Evolutionary conservation across 1,139 yeast genomes (phyloP), one percentile per base, ranked within the genome.

Genomic region (Taphrina pruni): DNA sequence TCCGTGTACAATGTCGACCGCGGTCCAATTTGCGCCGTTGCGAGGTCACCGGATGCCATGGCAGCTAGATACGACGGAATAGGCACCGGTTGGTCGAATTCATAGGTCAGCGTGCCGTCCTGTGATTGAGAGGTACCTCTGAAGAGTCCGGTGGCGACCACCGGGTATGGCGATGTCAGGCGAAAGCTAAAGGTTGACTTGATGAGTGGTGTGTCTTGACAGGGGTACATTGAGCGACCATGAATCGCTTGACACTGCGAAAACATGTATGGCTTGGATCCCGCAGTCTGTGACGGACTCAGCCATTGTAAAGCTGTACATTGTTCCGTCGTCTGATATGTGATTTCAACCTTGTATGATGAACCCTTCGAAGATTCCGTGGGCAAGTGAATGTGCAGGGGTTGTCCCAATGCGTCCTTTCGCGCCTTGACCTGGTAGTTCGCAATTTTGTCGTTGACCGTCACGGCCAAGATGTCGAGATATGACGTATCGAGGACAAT

Each of bases 201-300:
- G 66, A 90, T 84, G 0, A 95, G 84, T 2, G 97, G 97, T 0
- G 97, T 91, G 78, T 92, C 97, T 77, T 92, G 92, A 75, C 93
- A 89, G 1, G 97, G 97, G 80, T 89, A 88, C 75, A 92, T 82
- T 35, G 96, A 86, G 76, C 97, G 84, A 26, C 97, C 95, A 76
- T 92, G 97, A 72, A 89, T 90, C 46, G 97, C 91, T 80, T 92
- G 96, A 77, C 96, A 86, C 79, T 92, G 97, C 39, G 97, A 90
- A 78, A 91, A 92, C 74, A 92, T 83, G 77, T 90, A 89, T 2
- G 96, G 95, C 52, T 79, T 81, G 73, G 86, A 84, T 41, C 94
- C 96, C 66, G 88, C 88, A n/a, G 97, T 90, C 74, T 88, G 90
- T 68, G 85, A 87, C 54, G 89, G 88, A 61, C 85, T 86, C 71